A percentile compares a stretch with the other conserved stretches of the same genome.
phyloP scores from a whole-genome alignment of 352 stramenopile genomes.

The Phytopythium litorale region DNA sequence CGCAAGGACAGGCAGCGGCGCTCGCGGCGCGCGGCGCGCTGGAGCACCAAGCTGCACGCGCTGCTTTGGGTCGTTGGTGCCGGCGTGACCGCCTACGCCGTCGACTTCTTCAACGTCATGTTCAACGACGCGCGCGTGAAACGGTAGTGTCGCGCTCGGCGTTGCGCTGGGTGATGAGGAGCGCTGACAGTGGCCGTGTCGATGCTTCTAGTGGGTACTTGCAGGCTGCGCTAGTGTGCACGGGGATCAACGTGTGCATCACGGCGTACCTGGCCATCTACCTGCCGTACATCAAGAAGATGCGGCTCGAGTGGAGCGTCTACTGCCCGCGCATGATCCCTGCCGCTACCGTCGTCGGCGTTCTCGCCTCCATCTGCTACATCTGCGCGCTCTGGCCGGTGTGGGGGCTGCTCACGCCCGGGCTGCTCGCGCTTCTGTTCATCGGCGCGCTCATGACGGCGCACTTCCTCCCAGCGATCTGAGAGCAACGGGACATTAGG shows the following conservation, averaged over 20 bases:
- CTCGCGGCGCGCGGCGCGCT: slow-evolving; percentile 41
- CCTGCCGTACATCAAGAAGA: slow-evolving; percentile 79
- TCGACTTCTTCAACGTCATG: slow-evolving; percentile 71
- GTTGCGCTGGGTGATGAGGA: not conserved
- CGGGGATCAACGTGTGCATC: slow-evolving; percentile 83
- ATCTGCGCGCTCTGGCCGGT: slow-evolving; percentile 89
- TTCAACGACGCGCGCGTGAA: slow-evolving; percentile 56
- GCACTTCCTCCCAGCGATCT: slow-evolving; percentile 92
- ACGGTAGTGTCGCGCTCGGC: slow-evolving; percentile 18
- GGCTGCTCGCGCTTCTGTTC: slow-evolving; percentile 86
- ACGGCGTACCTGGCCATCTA: slow-evolving; percentile 86
- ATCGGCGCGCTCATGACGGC: slow-evolving; percentile 91
- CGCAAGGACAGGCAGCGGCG: slow-evolving; percentile 18
- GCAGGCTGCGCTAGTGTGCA: slow-evolving; percentile 70
- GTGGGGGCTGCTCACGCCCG: slow-evolving; percentile 90
- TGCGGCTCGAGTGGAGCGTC: slow-evolving; percentile 86
- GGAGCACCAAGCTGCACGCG: slow-evolving; percentile 75
- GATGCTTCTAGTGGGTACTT: slow-evolving; percentile 64
- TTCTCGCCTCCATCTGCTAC: slow-evolving; percentile 70
- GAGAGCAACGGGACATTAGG: slow-evolving; percentile 1
- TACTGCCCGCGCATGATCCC: slow-evolving; percentile 93
- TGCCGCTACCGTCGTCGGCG: slow-evolving; percentile 64
- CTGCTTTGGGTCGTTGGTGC: slow-evolving; percentile 67
- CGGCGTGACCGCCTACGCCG: slow-evolving; percentile 44
- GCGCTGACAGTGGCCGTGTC: not conserved